Evolutionary conservation across 2,329 filamentous ascomycete species (phyloP).

Genomic region (Venturiaceae sp.): DNA sequence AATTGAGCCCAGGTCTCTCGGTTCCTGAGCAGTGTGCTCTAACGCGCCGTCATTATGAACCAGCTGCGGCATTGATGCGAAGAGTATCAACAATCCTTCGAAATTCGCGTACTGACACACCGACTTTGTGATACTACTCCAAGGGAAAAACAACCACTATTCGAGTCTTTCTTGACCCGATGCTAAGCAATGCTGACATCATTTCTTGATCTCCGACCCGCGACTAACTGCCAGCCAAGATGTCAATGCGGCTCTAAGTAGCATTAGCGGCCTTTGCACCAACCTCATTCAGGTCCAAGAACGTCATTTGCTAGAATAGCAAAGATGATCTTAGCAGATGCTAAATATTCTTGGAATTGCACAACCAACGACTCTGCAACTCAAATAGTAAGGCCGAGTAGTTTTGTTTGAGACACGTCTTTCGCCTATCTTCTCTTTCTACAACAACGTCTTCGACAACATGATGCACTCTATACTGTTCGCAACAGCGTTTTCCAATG

Average conservation of each 20-base stretch:
- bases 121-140: too few relatives aligned
- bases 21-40: too few relatives aligned
- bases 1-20: too few relatives aligned
- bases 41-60: too few relatives aligned
- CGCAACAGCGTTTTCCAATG: background rate
- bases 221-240: background rate
- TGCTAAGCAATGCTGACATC: background rate
- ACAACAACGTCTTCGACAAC: background rate
- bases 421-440: background rate
- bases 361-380: background rate
- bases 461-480: background rate
- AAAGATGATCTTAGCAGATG: background rate
- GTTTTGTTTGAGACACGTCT: background rate
- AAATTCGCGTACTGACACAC: too few relatives aligned
- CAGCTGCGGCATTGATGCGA: too few relatives aligned
- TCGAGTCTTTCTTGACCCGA: too few relatives aligned
- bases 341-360: background rate
- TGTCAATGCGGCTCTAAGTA: background rate
- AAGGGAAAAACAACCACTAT: too few relatives aligned
- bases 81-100: too few relatives aligned
- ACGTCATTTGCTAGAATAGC: background rate
- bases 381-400: background rate
- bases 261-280: background rate
- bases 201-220: background rate
- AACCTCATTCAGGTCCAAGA: background rate